Conservation (phyloP, 352 stramenopile species). For the Globisporangium ultimum region DNA sequence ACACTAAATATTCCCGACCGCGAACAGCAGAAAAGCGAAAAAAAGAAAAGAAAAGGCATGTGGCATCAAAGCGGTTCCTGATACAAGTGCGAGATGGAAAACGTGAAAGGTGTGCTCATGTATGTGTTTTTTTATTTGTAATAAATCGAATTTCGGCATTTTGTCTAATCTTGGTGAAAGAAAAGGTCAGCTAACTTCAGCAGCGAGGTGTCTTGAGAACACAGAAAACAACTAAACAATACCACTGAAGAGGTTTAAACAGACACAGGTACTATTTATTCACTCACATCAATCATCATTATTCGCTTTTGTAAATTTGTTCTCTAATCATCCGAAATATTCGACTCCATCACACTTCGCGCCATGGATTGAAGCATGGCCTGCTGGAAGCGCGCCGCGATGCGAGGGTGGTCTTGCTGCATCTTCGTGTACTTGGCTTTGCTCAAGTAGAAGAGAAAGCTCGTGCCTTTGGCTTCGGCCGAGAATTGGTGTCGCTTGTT, state of each 20-base stretch:
- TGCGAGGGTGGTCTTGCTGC: conserved; percentile 56
- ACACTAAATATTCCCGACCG: conserved; percentile 6
- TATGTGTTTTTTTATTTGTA: conserved; percentile 37
- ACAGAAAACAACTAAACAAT: no score
- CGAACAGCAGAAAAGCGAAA: not conserved
- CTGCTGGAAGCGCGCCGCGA: conserved; percentile 78
- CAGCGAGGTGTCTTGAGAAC: no score
- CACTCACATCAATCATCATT: no score
- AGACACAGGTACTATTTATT: not conserved
- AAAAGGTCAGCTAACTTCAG: no score
- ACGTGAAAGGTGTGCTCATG: conserved; percentile 6
- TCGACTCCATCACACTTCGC: conserved; percentile 80
- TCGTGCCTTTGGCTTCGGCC: conserved; percentile 57
- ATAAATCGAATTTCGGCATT: conserved; percentile 18
- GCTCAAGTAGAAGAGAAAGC: conserved; percentile 81
- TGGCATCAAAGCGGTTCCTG: conserved; percentile 11
- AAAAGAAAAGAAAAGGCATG: conserved; percentile 7
- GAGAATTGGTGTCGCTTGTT: conserved; percentile 83
- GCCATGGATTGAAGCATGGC: conserved; percentile 86
- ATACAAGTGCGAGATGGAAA: conserved; percentile 29
- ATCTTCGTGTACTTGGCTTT: conserved; percentile 68
- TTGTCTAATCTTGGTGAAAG: not conserved
- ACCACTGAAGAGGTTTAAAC: not conserved
- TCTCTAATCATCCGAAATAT: conserved; percentile 71
- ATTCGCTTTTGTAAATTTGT: no score